Conservation (phyloP, 1,284 basidiomycete species). For the Tetrapyrgos nigripes region DNA sequence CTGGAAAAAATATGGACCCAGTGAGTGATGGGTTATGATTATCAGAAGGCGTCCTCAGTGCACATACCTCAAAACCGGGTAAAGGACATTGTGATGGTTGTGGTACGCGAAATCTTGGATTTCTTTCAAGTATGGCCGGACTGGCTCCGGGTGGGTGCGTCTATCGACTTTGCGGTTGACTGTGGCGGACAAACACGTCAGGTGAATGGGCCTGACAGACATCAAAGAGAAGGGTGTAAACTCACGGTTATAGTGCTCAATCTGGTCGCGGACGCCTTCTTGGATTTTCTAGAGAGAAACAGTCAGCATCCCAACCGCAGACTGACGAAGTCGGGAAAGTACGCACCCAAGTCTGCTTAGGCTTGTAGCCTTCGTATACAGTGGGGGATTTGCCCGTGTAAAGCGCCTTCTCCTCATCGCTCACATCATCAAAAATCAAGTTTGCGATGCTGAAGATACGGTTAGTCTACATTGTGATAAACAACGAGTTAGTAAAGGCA, state of each 20-base stretch:
- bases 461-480: slow-evolving; percentile 6
- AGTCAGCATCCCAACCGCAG: too few species aligned
- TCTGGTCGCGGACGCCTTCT: slow-evolving; percentile 16
- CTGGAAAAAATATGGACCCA: slow-evolving; percentile 19
- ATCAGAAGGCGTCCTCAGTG: neutral
- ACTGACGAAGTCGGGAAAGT: too few species aligned
- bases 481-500: neutral
- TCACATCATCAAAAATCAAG: slow-evolving; percentile 13
- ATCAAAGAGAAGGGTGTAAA: neutral
- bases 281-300: slow-evolving; percentile 15
- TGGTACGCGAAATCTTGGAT: slow-evolving; percentile 13
- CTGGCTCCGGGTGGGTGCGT: slow-evolving; percentile 2
- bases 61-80: slow-evolving; percentile 13
- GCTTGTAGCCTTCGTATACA: slow-evolving; percentile 19
- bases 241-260: slow-evolving; percentile 18
- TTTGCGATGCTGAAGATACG: slow-evolving; percentile 13
- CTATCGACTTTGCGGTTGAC: slow-evolving; percentile 12
- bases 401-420: slow-evolving; percentile 7
- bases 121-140: slow-evolving; percentile 13
- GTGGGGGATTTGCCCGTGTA: slow-evolving; percentile 18
- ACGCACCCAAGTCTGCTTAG: slow-evolving; percentile 17
- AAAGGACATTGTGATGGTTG: slow-evolving; percentile 14
- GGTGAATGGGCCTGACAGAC: neutral
- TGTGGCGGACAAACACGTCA: neutral
- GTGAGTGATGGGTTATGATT: neutral